Evolutionary conservation across 2,329 filamentous ascomycete species (phyloP).

Genomic region (Diaporthe ampelina): DNA sequence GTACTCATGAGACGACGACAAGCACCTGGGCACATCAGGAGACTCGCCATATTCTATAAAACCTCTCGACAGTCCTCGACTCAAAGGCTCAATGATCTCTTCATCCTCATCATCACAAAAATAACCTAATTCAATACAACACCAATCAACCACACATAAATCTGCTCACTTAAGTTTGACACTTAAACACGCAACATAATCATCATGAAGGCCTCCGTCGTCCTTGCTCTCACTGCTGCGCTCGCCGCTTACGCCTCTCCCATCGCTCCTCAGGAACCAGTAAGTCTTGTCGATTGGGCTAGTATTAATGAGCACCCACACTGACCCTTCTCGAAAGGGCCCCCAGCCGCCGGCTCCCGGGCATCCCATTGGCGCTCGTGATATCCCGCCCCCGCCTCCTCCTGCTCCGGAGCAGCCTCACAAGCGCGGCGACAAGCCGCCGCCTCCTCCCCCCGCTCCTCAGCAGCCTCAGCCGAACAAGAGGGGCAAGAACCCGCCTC

Average conservation of each 20-base stretch:
- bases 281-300: background rate
- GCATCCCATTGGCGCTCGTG: background rate
- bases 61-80: background rate
- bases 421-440: background rate
- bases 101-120: slow-evolving; percentile 4
- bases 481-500: background rate
- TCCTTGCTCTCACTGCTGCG: slow-evolving; percentile 25
- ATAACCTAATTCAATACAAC: background rate
- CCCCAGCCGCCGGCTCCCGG: slow-evolving; percentile 11
- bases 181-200: background rate
- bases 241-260: slow-evolving; percentile 13
- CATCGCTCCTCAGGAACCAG: slow-evolving; percentile 1
- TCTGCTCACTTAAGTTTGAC: background rate
- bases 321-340: background rate
- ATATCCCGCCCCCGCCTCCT: background rate
- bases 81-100: background rate
- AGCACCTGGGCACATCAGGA: background rate
- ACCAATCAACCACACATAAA: background rate
- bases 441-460: background rate
- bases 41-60: slow-evolving; percentile 11
- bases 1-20: background rate
- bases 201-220: slow-evolving; percentile 21
- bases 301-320: background rate
- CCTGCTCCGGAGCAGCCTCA: background rate
- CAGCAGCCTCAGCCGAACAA: slow-evolving; percentile 3